Conservation (phyloP, 2,329 filamentous ascomycete genomes). For the Penicillium occitanis region DNA sequence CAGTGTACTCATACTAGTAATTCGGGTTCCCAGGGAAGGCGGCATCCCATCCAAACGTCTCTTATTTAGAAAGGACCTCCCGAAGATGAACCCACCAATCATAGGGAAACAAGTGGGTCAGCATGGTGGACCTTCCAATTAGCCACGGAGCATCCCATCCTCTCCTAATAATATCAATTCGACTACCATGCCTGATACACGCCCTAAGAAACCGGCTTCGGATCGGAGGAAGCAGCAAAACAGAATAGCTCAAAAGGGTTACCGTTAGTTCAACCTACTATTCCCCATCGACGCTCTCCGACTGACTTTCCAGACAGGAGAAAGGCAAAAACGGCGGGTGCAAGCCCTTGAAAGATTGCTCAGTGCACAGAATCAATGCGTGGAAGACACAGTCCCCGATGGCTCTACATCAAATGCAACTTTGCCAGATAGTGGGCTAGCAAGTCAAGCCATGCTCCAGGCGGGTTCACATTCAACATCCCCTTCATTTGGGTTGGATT, state of each 20-base stretch:
- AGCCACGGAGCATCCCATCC: neutral
- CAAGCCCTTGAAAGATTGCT: conserved; percentile 12
- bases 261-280: conserved; percentile 22
- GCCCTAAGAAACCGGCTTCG: conserved; percentile 19
- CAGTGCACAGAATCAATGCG: neutral
- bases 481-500: neutral
- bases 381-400: neutral
- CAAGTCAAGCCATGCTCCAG: neutral
- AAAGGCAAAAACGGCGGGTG: conserved; percentile 9
- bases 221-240: conserved; percentile 45
- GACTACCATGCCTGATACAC: neutral
- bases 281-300: neutral
- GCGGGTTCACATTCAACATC: neutral
- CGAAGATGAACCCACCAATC: neutral
- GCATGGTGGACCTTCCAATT: neutral
- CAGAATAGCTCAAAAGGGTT: conserved; percentile 20
- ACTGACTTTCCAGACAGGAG: conserved; percentile 3
- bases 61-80: neutral
- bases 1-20: no score
- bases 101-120: neutral
- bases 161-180: neutral
- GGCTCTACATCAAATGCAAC: neutral
- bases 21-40: neutral
- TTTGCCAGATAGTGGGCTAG: neutral
- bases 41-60: neutral